Base-by-base conservation (phyloP, 148 eudicot genomes). In the Rhododendron kiyosumense region DNA sequence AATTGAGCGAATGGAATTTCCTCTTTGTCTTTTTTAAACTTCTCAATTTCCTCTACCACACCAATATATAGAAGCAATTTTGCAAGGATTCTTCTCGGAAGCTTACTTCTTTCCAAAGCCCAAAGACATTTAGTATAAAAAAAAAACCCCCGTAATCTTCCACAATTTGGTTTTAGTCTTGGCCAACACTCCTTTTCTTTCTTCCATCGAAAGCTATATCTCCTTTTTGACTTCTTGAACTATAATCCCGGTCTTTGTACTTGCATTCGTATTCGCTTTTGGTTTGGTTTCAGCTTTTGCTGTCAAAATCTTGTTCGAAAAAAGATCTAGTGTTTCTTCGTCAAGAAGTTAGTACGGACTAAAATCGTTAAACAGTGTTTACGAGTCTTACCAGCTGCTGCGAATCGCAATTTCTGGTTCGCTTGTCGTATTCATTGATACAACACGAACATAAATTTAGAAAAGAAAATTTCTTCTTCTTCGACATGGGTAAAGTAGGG, bases 401-500 rank as follows among this genome's bases (percentile, higher is more conserved):
- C 24, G 17, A 18, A 57, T 17, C 2, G 22, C 22, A 54, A 17
- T 54, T 54, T 54, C 5, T 52, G 0, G 18, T 52, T 52, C 18
- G 17, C 18, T 14, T 52, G 57, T 52, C 59, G 59, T 0, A 54
- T 54, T 20, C 59, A 17, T 54, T 1, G 24, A 18, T 1, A 20
- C 7, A 0, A 5, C 0, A 57, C 1, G 4, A 65, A 24, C 8
- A 8, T 0, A 65, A n/a, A 24, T 1, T 3, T 11, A 0, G 17
- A 13, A 3, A 10, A 28, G 1, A 69, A 69, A 28, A 28, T 10
- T 10, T 32, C 26, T n/a, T 32, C 3, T 57, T 22, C 28, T 81
- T 54, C 12, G 46, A 81, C 12, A 87, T 87, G 88, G 88, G 88
- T 8, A 87, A 69, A 87, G 88, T 83, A 28, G 88, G 88, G 36